These are phyloP conservation scores for Pseudogymnoascus sp. DNA, from an alignment of 2,329 filamentous ascomycete genomes.

Conservation along the genomic window DNA sequence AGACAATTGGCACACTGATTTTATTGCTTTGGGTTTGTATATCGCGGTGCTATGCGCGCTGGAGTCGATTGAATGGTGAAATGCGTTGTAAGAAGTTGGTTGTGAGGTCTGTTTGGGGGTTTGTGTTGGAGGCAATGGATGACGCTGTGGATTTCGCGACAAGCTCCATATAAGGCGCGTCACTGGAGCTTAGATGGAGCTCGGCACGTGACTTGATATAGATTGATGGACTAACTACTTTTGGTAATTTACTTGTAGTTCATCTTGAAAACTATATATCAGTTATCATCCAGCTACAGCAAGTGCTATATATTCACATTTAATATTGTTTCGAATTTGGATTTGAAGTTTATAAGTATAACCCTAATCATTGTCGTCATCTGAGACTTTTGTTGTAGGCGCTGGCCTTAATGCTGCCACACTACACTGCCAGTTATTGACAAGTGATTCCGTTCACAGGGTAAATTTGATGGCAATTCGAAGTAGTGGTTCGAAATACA, in stretches of 20 bases:
- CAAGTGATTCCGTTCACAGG: no score
- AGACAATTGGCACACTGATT: neutral
- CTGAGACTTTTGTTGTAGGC: neutral
- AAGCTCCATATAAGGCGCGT: neutral
- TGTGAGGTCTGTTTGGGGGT: neutral
- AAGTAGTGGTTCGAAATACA: no score
- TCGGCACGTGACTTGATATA: neutral
- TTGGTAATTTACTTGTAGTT: neutral
- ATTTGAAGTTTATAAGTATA: neutral
- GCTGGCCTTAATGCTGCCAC: no score
- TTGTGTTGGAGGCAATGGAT: neutral
- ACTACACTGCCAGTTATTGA: no score
- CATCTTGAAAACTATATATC: neutral
- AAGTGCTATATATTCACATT: no score
- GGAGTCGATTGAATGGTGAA: neutral
- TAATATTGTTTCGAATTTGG: neutral
- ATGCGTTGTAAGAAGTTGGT: neutral
- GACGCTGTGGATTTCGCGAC: constrained; percentile 7
- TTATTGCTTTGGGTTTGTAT: neutral
- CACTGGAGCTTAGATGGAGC: neutral
- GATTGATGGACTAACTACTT: neutral
- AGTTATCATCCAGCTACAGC: neutral
- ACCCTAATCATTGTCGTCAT: neutral
- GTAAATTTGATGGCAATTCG: no score
- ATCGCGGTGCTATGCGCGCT: neutral